Evolutionary conservation across 2,329 filamentous ascomycete genomes (phyloP), one percentile per base, ranked within the genome.

Genomic region (Phyllosticta citriasiana): DNA sequence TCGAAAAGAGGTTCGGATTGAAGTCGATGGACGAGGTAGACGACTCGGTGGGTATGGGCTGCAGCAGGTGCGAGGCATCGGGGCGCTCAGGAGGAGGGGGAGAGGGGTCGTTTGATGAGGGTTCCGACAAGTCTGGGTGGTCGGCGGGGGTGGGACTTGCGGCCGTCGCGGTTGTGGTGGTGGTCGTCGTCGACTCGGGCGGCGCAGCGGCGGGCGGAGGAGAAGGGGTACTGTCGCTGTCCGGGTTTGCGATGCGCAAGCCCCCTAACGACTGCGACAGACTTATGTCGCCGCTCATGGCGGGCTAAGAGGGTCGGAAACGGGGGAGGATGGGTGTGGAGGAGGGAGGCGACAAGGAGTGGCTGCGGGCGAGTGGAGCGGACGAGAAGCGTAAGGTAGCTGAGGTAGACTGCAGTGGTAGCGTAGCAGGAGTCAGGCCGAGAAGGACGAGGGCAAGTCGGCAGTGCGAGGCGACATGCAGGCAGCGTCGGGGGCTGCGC

Each of bases 161-260:
- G 19, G 19, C 19, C 19, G 19, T 22, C 19, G 19, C 19, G 19
- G 19, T 40, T 24, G 47, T 2, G 10, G 19, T 59, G 60, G 19
- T n/a, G n/a, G 40, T 47, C 16, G 40, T 16, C 40, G 58, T 30
- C 53, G 53, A 57, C 61, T 57, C 57, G 53, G 35, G 62, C 47
- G 50, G 62, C 25, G 57, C 27, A 25, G 55, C 53, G 27, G 62
- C 63, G n/a, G 68, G 66, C 63, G 68, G 68, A 64, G 67, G 67
- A 60, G 67, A 68, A 59, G 69, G 67, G 57, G 63, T 64, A 64
- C 79, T 78, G 64, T 84, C 82, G 77, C 94, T 86, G 78, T 97
- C 92, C 60, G 93, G 93, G 75, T 97, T 99, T 69, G 94, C 93
- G 75, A 99, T 97, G 74, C 93, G 90, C 76, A 99, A 81, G 70